Conservation (phyloP, 495 filamentous ascomycete species). For the Sordaria brevicollis region DNA sequence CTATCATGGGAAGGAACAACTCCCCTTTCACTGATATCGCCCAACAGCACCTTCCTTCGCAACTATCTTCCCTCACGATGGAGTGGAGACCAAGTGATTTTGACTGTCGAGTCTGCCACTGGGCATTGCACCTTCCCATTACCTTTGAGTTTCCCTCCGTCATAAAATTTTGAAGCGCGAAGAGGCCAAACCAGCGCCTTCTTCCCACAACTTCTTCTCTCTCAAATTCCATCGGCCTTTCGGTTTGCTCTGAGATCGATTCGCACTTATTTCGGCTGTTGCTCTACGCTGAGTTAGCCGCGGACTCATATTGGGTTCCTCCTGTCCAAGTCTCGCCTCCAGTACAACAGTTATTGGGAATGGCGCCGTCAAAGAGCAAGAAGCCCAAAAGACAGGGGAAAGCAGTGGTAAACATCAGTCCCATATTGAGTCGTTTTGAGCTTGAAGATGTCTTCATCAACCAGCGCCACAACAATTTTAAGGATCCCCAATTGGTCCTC, state of each 20-base stretch:
- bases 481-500: conserved; percentile 20
- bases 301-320: not conserved
- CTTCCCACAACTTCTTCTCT: not conserved
- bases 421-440: conserved; percentile 7
- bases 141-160: not conserved
- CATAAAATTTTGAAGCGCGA: not conserved
- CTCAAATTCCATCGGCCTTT: not conserved
- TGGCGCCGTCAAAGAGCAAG: conserved; percentile 3
- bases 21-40: not conserved
- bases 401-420: not conserved
- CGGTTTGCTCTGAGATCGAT: too few species aligned
- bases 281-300: too few species aligned
- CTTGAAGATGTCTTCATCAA: conserved; percentile 14
- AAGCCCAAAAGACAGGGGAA: not conserved
- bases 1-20: not conserved
- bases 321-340: not conserved
- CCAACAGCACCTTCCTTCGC: not conserved
- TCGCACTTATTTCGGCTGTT: too few species aligned
- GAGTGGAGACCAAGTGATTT: not conserved
- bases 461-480: conserved; percentile 12
- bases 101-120: not conserved
- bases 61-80: not conserved
- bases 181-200: not conserved
- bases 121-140: not conserved
- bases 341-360: not conserved